phyloP scores from a whole-genome alignment of 108 stramenopile species.

The Nannochloropsis oceanica region DNA sequence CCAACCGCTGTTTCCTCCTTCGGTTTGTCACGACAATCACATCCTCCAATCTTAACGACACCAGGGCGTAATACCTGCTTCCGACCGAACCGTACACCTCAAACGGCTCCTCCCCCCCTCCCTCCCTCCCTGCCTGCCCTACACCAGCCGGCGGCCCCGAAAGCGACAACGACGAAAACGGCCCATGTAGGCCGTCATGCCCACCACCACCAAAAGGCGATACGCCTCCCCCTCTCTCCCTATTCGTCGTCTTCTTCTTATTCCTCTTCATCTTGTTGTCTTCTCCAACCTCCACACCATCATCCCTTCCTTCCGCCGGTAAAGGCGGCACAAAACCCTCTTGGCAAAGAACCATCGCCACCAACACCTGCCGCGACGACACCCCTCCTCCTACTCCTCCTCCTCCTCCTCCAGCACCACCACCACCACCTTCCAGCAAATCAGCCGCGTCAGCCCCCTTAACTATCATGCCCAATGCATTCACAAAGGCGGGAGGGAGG shows the following conservation, averaged over 20 bases:
- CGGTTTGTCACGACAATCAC: background rate
- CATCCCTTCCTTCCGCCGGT: background rate
- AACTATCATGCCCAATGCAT: background rate
- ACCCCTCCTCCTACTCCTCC: too few species aligned
- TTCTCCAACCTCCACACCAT: background rate
- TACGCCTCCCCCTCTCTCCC: background rate
- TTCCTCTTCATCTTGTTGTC: background rate
- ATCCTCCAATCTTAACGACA: background rate
- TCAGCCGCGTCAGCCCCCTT: background rate
- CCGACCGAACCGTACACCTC: background rate
- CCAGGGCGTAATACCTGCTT: background rate
- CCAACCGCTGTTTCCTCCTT: background rate
- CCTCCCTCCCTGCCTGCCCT: background rate
- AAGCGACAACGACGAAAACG: background rate
- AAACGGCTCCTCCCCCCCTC: background rate
- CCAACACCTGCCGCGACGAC: background rate
- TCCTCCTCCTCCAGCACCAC: background rate
- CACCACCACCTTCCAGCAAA: background rate
- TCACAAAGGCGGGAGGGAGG: background rate
- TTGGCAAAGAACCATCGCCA: conserved; percentile 14
- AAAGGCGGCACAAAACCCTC: conserved; percentile 15
- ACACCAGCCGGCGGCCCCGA: background rate
- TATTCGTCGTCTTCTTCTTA: background rate
- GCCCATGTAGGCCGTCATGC: too few species aligned
- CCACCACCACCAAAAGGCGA: background rate